Evolutionary conservation across 257 asterid genomes (phyloP).

Genomic region (Solanum chiquidenum): DNA sequence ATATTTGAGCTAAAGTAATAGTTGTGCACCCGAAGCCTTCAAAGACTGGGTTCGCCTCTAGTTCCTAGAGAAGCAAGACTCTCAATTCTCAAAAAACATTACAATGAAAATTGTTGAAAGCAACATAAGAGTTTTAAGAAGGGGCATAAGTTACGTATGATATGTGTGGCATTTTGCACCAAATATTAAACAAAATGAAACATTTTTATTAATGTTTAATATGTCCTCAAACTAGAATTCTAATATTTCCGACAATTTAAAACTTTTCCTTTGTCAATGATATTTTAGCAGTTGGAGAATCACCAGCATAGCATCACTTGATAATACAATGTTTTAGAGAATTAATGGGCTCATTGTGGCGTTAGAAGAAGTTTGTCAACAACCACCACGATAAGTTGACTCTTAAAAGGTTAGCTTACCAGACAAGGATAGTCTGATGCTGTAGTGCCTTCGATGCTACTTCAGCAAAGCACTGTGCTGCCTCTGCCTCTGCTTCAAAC

Average conservation of each 20-base stretch:
- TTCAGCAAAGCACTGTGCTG: conserved; percentile 76
- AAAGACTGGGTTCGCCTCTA: no score
- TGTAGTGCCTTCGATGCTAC: conserved; percentile 54
- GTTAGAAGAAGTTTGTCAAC: neutral
- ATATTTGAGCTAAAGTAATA: no score
- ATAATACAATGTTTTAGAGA: neutral
- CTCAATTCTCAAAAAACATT: neutral
- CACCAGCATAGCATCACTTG: neutral
- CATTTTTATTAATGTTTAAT: neutral
- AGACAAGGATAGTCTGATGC: conserved; percentile 47
- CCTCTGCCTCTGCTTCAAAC: conserved; percentile 5
- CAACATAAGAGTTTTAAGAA: neutral
- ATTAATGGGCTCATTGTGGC: neutral
- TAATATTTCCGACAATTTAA: neutral
- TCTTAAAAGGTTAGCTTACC: conserved; percentile 24
- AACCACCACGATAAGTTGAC: neutral
- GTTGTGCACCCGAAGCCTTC: no score
- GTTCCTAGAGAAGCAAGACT: neutral
- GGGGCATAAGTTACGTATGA: neutral
- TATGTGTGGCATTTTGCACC: neutral
- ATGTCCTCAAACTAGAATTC: neutral
- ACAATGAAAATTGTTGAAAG: neutral
- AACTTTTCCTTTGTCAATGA: neutral
- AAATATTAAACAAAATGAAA: neutral
- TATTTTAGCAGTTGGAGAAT: neutral